Base-by-base conservation (phyloP, 2,329 filamentous ascomycete species). In the Penicillium brasilianum region DNA sequence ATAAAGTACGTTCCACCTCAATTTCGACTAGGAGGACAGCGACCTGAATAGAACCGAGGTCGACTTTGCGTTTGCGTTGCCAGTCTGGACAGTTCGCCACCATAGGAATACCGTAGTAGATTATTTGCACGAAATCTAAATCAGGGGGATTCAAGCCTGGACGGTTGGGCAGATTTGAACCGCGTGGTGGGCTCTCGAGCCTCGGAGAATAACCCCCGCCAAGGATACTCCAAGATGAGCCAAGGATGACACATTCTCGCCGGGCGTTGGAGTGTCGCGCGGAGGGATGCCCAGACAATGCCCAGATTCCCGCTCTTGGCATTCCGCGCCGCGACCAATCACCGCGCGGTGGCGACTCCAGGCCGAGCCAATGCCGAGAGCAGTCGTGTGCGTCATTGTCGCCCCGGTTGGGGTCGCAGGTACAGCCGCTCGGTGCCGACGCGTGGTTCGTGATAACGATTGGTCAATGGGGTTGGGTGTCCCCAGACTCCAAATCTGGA, bases 351-450 rank as follows among this genome's bases (percentile, higher is more conserved):
- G 54, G 34, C 60, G 44, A 54, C 43, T 39, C 30, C 48, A 34
- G 43, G 57, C 63, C 61, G 59, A 63, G 62, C 41, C 57, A 57
- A 41, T 51, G 66, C 65, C 68, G 50, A 69, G 66, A 57, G 43
- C 57, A 65, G 61, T 68, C 65, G 60, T 68, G 55, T 70, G 63
- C 68, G 68, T 70, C 68, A 70, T 63, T 22, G 7, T 11, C 37
- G 54, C 28, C 59, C 59, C 51, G 58, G 32, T 36, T 48, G 36
- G 30, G 55, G 22, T 22, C 32, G 16, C 30, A 18, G 48, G 18
- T 34, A 34, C 46, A 50, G 32, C 62, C 61, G 62, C 59, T 54
- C 30, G 9, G 53, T 46, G 49, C 50, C 54, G 51, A 64, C 4
- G 16, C 30, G 11, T 64, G 62, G 63, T 63, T 61, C 30, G 5